A percentile compares a stretch with the other conserved stretches of the same genome.
These are phyloP conservation scores for Saccharomyces jurei DNA, from an alignment of 805 yeast species.

Conservation along the genomic window DNA sequence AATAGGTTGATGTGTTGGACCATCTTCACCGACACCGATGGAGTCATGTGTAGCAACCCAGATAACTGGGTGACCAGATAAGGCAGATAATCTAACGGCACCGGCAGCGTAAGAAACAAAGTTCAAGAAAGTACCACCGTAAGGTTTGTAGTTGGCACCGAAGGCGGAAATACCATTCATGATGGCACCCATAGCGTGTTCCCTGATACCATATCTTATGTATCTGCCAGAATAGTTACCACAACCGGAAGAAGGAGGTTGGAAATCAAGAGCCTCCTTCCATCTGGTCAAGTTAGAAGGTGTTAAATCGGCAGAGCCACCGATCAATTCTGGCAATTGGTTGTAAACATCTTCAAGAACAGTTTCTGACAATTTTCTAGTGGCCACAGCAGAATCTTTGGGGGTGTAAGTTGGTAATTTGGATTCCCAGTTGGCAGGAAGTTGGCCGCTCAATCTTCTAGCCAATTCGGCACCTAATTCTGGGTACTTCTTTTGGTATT, in stretches of 20 bases:
- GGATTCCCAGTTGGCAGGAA: slow-evolving; percentile 77
- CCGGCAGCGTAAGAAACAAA: slow-evolving; percentile 81
- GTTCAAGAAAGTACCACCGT: slow-evolving; percentile 98
- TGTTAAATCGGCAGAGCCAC: slow-evolving; percentile 98
- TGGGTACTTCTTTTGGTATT: slow-evolving; percentile 65
- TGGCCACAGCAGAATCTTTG: slow-evolving; percentile 74
- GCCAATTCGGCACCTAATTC: slow-evolving; percentile 67
- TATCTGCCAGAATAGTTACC: slow-evolving; percentile 90
- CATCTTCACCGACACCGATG: slow-evolving; percentile 87
- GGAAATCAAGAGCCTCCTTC: slow-evolving; percentile 80
- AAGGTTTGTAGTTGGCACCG: slow-evolving; percentile 76
- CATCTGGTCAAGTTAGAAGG: slow-evolving; percentile 94
- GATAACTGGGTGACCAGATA: slow-evolving; percentile 73
- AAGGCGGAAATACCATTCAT: slow-evolving; percentile 94
- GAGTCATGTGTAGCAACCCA: slow-evolving; percentile 92
- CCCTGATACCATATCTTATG: slow-evolving; percentile 96
- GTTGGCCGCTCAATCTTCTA: slow-evolving; percentile 69
- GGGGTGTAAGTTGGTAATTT: slow-evolving; percentile 74
- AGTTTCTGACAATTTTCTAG: slow-evolving; percentile 88
- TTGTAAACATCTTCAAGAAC: slow-evolving; percentile 56
- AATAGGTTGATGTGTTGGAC: slow-evolving; percentile 90
- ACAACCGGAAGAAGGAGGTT: slow-evolving; percentile 67
- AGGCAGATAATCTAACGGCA: slow-evolving; percentile 77
- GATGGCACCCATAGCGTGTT: slow-evolving; percentile 98
- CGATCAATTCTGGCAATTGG: slow-evolving; percentile 77